Percentiles rank a stretch among this genome's conserved stretches.
Evolutionary conservation across 208 protist genomes (phyloP).

Genomic region (Leishmania mexicana): DNA sequence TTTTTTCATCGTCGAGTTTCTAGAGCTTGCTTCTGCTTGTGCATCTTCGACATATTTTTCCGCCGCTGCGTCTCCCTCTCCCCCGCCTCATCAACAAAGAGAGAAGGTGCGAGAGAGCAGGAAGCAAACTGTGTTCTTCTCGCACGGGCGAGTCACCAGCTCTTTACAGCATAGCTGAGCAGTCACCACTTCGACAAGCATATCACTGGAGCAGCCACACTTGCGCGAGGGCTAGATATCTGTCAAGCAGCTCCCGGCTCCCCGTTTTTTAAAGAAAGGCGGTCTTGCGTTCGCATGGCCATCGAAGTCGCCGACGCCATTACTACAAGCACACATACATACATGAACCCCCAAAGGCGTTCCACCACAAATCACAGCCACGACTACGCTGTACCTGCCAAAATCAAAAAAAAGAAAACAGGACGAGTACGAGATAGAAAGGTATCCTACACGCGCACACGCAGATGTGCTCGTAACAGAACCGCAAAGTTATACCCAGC

Average conservation of each 20-base stretch:
- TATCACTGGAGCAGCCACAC: neutral
- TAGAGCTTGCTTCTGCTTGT: neutral
- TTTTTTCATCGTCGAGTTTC: neutral
- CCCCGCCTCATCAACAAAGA: neutral
- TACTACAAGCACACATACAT: neutral
- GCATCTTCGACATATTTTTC: neutral
- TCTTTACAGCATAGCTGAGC: neutral
- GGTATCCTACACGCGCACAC: neutral
- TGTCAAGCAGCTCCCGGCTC: too few relatives aligned
- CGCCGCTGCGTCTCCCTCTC: neutral
- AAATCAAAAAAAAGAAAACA: neutral
- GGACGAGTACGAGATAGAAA: neutral
- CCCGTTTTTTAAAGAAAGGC: neutral
- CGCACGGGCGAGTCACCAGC: neutral
- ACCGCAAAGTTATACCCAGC: neutral
- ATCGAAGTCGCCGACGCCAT: neutral
- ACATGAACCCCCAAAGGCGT: neutral
- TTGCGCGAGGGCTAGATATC: neutral
- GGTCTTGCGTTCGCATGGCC: neutral
- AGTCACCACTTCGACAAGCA: neutral
- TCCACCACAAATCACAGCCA: neutral
- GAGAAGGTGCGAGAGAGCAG: neutral
- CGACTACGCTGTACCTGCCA: neutral
- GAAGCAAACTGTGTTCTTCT: neutral
- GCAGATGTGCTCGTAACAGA: neutral